Evolutionary conservation across 2,329 filamentous ascomycete genomes (phyloP), one percentile per base, ranked within the genome.

Genomic region (Colletotrichum cordylinicola): DNA sequence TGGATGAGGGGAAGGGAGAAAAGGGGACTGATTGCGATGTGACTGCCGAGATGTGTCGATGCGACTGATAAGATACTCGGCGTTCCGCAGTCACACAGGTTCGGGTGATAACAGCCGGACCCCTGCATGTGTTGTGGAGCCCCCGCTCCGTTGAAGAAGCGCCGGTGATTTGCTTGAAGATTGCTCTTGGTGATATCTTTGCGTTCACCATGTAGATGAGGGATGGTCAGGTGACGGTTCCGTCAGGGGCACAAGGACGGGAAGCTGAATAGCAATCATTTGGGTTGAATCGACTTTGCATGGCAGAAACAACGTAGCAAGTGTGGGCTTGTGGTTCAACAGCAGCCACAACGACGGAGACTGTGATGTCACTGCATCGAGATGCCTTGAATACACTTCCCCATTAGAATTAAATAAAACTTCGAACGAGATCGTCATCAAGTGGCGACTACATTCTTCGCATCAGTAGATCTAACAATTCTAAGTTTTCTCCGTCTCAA

Each of bases 31-130:
- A 39, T 58, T 66, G 48, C 15, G 13, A 35, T 58, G 61, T 12
- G 24, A 16, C 24, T 39, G 69, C 69, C 24, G 69, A 67, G 62
- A 27, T 16, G 61, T 27, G 33, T 48, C 37, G 62, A 55, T 72
- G 62, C n/a, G 24, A 72, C 70, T 35, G 70, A 67, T 67, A 24
- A 58, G 69, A 31, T 56, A 67, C 69, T 43, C 60, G 69, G 60
- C 60, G 27, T 37, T 24, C 31, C 31, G 31, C 43, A 55, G 43
- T 52, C 43, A 27, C 24, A 27, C 24, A 55, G 60, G 21, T 39
- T 66, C 18, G 39, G 58, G 37, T 64, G 31, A 24, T 56, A 65
- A 43, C 43, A 56, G 31, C 29, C 35, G 61, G 7, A 56, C 18
- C 60, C 61, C 13, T 39, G 61, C 61, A 13, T 27, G 18, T 24